Percentiles rank a stretch among this genome's conserved stretches.
Evolutionary conservation across 148 eudicot genomes (phyloP).

Genomic region (Chenopodium formosanum): DNA sequence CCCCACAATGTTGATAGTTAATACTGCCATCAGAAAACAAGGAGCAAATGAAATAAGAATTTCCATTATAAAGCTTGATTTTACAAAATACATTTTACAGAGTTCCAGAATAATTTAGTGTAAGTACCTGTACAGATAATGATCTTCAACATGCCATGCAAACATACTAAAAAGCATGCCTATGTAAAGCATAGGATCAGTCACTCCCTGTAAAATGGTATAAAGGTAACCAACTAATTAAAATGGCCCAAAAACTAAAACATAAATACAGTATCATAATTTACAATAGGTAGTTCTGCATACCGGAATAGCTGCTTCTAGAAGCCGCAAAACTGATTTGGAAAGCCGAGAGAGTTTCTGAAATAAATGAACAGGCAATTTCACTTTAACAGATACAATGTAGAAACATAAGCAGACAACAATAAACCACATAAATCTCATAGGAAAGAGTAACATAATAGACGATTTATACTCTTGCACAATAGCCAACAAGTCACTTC

Average conservation of each 20-base stretch:
- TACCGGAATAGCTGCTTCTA: constrained; percentile 86
- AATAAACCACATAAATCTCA: background rate
- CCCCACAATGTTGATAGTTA: constrained; percentile 98
- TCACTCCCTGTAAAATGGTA: constrained; percentile 64
- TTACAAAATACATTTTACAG: background rate
- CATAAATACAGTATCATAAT: constrained; percentile 6
- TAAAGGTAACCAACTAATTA: constrained; percentile 17
- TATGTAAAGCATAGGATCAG: constrained; percentile 98
- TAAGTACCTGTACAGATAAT: constrained; percentile 82
- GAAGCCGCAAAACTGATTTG: constrained; percentile 77
- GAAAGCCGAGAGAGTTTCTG: constrained; percentile 91
- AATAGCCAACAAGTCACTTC: background rate
- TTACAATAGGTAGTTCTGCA: constrained; percentile 1
- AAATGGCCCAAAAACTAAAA: background rate
- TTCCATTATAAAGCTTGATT: background rate
- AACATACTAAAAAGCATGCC: constrained; percentile 99
- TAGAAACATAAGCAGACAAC: background rate
- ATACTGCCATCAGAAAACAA: constrained; percentile 53
- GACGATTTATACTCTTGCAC: too few relatives aligned
- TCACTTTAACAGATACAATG: background rate
- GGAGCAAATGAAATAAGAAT: constrained; percentile 16
- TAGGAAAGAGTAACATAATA: background rate
- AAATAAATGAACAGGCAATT: constrained; percentile 16
- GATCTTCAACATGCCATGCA: constrained; percentile 99
- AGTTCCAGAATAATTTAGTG: constrained; percentile 2